A percentile compares a stretch with the other conserved stretches of the same genome.
Conservation (phyloP, 148 eudicot species). For the Diospyros kaki region DNA sequence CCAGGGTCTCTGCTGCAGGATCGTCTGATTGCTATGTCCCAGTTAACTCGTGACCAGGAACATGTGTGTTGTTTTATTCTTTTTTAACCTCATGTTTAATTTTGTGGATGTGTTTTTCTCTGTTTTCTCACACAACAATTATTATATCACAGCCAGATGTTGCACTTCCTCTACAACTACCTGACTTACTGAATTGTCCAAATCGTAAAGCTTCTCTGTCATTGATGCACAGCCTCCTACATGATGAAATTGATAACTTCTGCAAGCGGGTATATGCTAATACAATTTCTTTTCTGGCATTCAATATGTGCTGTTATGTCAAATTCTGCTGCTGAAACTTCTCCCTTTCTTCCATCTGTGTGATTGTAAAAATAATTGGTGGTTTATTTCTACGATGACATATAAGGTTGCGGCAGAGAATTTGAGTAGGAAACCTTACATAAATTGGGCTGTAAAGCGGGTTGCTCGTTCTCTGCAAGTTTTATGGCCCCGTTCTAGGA, state of each 20-base stretch:
- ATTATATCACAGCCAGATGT: constrained; percentile 75
- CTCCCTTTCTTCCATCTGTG: background rate
- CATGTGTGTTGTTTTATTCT: constrained; percentile 42
- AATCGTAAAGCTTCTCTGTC: constrained; percentile 54
- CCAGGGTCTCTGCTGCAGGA: constrained; percentile 87
- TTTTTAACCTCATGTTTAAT: background rate
- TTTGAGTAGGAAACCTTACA: constrained; percentile 74
- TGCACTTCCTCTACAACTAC: constrained; percentile 75
- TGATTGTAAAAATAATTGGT: constrained; percentile 10
- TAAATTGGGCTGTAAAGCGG: constrained; percentile 95
- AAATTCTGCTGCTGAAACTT: constrained; percentile 7
- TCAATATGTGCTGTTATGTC: background rate
- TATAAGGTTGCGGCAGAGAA: constrained; percentile 85
- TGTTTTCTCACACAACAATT: background rate
- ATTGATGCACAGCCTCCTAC: constrained; percentile 69
- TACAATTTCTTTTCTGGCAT: background rate
- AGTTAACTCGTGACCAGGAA: constrained; percentile 88
- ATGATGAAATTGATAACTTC: constrained; percentile 87
- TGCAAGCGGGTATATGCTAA: constrained; percentile 69
- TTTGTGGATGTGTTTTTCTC: background rate
- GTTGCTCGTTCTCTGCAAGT: constrained; percentile 97
- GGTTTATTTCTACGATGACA: constrained; percentile 15
- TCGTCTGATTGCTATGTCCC: constrained; percentile 83
- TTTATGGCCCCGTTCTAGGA: constrained; percentile 95
- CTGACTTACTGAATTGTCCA: constrained; percentile 55